These are phyloP conservation scores for Penicillium sp. DNA, from an alignment of 2,329 filamentous ascomycete species.

Conservation along the genomic window DNA sequence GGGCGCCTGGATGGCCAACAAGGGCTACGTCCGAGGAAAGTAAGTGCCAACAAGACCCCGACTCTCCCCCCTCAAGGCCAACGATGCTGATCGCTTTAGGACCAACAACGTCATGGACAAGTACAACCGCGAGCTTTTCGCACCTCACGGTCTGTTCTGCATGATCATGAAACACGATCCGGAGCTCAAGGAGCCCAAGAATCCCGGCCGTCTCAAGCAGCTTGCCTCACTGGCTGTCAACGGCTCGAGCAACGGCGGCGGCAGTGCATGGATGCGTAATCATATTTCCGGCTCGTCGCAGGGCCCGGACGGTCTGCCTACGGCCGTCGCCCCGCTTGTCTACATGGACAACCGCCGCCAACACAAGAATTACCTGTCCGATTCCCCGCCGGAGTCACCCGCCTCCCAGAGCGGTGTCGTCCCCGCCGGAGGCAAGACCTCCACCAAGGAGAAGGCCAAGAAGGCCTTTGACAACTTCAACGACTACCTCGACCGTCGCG, in stretches of 20 bases:
- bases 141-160: background rate
- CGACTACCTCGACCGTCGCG: conserved; percentile 3
- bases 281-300: background rate
- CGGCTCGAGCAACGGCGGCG: background rate
- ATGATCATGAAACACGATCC: background rate
- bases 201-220: background rate
- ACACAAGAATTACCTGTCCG: background rate
- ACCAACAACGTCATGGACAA: background rate
- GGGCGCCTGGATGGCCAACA: conserved; percentile 15
- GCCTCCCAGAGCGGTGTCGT: background rate
- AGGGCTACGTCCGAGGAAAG: conserved; percentile 24
- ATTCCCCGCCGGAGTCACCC: background rate
- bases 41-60: background rate
- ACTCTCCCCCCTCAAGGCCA: background rate
- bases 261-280: background rate
- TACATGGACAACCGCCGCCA: background rate
- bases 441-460: background rate
- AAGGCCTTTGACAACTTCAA: conserved; percentile 3
- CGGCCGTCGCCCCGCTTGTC: background rate
- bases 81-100: background rate
- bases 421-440: background rate
- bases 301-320: background rate
- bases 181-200: background rate
- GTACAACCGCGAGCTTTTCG: background rate
- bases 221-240: background rate